Evolutionary conservation across 176 grass and related monocot species (phyloP).

Genomic region (Musa beccarii): DNA sequence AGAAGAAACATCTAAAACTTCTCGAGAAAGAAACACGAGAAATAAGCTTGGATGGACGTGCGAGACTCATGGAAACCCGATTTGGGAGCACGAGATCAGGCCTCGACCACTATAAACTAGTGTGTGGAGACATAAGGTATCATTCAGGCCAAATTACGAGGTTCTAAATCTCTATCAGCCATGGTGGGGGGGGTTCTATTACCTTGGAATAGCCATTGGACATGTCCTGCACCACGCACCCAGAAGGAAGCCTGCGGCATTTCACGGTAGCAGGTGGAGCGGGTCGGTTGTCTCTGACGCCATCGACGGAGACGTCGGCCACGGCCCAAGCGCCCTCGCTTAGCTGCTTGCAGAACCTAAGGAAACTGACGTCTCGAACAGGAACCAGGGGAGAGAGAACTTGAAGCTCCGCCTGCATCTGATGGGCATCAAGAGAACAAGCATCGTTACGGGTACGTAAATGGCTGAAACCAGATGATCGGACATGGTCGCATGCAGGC

Average conservation of each 20-base stretch:
- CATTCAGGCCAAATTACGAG: no score
- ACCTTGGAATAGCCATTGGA: conserved; percentile 85
- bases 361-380: conserved; percentile 54
- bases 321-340: conserved; percentile 62
- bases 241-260: conserved; percentile 72
- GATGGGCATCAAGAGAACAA: neutral
- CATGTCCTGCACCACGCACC: conserved; percentile 71
- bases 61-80: neutral
- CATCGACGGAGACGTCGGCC: conserved; percentile 81
- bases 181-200: neutral
- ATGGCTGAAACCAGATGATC: neutral
- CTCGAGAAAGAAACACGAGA: conserved; percentile 37
- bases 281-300: conserved; percentile 30
- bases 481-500: neutral
- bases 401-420: conserved; percentile 88
- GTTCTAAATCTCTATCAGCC: neutral
- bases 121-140: no score
- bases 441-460: neutral
- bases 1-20: conserved; percentile 66
- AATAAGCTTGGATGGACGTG: conserved; percentile 32
- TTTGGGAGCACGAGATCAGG: neutral
- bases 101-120: no score
- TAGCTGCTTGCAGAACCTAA: conserved; percentile 80
- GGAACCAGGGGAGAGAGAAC: conserved; percentile 85
- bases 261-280: conserved; percentile 30